Percentiles rank a stretch among this genome's conserved stretches.
These are phyloP conservation scores for Polytrichum formosum DNA, from an alignment of 225 moss, liverwort and hornwort genomes.

Conservation along the genomic window DNA sequence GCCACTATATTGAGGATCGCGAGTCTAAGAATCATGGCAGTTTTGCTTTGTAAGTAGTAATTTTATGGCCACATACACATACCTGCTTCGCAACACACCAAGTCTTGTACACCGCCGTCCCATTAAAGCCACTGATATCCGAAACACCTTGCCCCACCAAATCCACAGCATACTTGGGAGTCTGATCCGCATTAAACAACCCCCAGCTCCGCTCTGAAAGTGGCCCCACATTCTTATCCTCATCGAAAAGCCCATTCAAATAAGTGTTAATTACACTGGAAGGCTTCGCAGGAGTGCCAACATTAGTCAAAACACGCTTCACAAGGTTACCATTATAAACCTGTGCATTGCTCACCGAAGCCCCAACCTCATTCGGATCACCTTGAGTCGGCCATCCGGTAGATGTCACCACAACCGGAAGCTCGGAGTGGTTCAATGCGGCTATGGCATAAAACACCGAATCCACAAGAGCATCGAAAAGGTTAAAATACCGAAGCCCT, in stretches of 20 bases:
- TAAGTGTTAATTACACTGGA: conserved; percentile 40
- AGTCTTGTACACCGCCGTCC: conserved; percentile 6
- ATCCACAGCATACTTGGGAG: conserved; percentile 28
- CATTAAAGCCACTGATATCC: neutral
- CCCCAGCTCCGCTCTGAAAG: conserved; percentile 45
- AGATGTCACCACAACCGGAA: conserved; percentile 13
- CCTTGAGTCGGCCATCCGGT: conserved; percentile 17
- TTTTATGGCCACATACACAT: neutral
- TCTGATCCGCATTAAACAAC: conserved; percentile 22
- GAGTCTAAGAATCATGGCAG: too few species aligned
- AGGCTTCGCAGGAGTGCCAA: conserved; percentile 40
- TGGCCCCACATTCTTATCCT: conserved; percentile 31
- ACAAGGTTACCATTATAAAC: conserved; percentile 39
- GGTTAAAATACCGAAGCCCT: conserved; percentile 7
- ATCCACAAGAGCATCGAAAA: conserved; percentile 16
- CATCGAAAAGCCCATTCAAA: conserved; percentile 42
- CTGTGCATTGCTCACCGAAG: conserved; percentile 21
- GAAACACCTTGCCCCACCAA: conserved; percentile 12
- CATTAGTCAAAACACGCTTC: conserved; percentile 20
- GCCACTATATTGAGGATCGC: too few species aligned
- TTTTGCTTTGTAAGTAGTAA: too few species aligned
- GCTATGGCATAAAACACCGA: conserved; percentile 7
- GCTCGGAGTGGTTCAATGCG: conserved; percentile 1
- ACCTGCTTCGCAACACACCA: conserved; percentile 40
- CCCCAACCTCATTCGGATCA: conserved; percentile 8